These are phyloP conservation scores for Yamadazyma kitorensis DNA, from an alignment of 805 yeast genomes.

Conservation along the genomic window DNA sequence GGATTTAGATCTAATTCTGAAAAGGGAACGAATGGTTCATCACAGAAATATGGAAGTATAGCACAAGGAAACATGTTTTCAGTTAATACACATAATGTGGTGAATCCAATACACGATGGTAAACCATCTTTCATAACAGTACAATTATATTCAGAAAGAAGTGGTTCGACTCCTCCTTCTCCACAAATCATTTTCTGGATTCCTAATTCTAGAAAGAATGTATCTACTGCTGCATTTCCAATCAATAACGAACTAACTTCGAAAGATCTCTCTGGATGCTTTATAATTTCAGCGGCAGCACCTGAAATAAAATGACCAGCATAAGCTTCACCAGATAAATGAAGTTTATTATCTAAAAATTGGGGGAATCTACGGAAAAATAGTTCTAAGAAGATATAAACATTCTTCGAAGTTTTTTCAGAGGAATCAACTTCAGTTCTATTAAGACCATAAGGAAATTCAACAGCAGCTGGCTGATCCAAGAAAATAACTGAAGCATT, in stretches of 20 bases:
- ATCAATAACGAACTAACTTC: constrained; percentile 73
- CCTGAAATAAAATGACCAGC: constrained; percentile 43
- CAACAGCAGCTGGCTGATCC: constrained; percentile 27
- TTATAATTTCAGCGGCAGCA: constrained; percentile 35
- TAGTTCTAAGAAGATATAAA: constrained; percentile 25
- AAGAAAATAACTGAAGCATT: constrained; percentile 35
- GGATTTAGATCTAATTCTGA: constrained; percentile 1
- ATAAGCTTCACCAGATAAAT: constrained; percentile 38
- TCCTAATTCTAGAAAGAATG: constrained; percentile 64
- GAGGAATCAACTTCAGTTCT: constrained; percentile 17
- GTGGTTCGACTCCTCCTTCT: constrained; percentile 30
- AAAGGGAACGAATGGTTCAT: constrained; percentile 1
- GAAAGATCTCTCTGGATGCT: constrained; percentile 31
- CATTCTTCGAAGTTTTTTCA: constrained; percentile 23
- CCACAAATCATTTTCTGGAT: constrained; percentile 90
- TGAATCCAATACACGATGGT: constrained; percentile 2
- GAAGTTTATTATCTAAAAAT: constrained; percentile 20
- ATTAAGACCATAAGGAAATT: constrained; percentile 17
- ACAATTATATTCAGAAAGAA: constrained; percentile 21
- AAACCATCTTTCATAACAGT: constrained; percentile 18
- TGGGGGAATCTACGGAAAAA: constrained; percentile 28
- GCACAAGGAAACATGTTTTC: constrained; percentile 3
- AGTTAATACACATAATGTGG: not conserved
- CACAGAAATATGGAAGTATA: constrained; percentile 2
- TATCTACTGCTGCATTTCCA: constrained; percentile 89